These are phyloP conservation scores for Alternaria incomplexa DNA, from an alignment of 2,329 filamentous ascomycete genomes.

Conservation along the genomic window DNA sequence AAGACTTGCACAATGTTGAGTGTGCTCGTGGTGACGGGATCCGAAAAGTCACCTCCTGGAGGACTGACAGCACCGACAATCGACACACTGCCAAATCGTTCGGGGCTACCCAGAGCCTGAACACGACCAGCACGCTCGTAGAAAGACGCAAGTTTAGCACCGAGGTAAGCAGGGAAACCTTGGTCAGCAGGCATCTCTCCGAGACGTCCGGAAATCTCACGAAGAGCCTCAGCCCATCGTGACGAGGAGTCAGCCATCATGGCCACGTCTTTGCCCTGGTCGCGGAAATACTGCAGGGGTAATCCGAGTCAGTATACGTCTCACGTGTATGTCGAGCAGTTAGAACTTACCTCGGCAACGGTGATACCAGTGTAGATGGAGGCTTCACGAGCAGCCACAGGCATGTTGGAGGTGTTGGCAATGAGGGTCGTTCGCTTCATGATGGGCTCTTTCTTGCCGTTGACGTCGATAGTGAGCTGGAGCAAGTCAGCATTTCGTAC, in stretches of 20 bases:
- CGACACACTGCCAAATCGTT: conserved; percentile 89
- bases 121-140: conserved; percentile 97
- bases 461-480: conserved; percentile 85
- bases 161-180: conserved; percentile 97
- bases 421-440: conserved; percentile 99
- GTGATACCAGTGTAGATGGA: conserved; percentile 81
- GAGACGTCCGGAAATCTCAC: conserved; percentile 97
- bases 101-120: conserved; percentile 83
- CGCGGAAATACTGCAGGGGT: conserved; percentile 76
- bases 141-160: conserved; percentile 97
- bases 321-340: neutral
- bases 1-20: conserved; percentile 98
- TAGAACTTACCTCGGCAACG: neutral
- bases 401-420: conserved; percentile 99
- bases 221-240: conserved; percentile 96
- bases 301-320: neutral
- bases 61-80: conserved; percentile 98
- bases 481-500: conserved; percentile 1
- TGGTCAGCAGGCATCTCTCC: conserved; percentile 99
- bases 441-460: conserved; percentile 95
- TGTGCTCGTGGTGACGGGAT: conserved; percentile 92
- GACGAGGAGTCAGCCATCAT: conserved; percentile 99
- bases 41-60: conserved; percentile 98
- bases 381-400: conserved; percentile 95
- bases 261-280: conserved; percentile 94